Conservation (phyloP, 257 asterid species). For the Prunella vulgaris region DNA sequence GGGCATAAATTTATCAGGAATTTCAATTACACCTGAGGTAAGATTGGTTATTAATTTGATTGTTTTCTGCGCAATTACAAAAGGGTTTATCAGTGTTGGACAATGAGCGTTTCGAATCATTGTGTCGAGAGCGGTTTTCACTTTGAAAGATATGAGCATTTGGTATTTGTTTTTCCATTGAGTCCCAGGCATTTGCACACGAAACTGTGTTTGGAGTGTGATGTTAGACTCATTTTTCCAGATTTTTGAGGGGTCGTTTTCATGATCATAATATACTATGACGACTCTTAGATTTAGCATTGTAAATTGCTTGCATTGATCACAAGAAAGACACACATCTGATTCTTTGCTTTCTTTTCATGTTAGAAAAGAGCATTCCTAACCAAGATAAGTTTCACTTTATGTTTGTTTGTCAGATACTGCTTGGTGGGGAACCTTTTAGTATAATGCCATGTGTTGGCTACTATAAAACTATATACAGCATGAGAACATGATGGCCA, state of each 20-base stretch:
- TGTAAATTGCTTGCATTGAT: constrained; percentile 13
- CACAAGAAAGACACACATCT: background rate
- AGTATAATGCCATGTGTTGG: background rate
- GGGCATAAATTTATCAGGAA: background rate
- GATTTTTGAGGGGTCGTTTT: background rate
- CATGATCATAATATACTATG: background rate
- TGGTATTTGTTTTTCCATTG: background rate
- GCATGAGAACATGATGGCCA: background rate
- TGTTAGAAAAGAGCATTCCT: background rate
- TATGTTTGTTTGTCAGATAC: background rate
- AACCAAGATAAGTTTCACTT: background rate
- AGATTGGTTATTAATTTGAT: constrained; percentile 7
- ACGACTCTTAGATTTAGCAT: background rate
- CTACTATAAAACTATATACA: background rate
- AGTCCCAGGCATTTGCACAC: background rate
- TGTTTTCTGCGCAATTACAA: constrained; percentile 2
- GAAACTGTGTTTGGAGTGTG: background rate
- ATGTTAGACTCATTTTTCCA: background rate
- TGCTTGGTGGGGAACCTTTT: background rate
- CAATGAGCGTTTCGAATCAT: background rate
- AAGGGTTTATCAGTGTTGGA: background rate
- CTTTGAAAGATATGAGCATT: background rate
- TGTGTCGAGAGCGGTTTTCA: background rate
- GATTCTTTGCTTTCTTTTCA: background rate
- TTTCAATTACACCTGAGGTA: background rate